Evolutionary conservation across 2,329 filamentous ascomycete species (phyloP).

Genomic region (Didymella pomorum): DNA sequence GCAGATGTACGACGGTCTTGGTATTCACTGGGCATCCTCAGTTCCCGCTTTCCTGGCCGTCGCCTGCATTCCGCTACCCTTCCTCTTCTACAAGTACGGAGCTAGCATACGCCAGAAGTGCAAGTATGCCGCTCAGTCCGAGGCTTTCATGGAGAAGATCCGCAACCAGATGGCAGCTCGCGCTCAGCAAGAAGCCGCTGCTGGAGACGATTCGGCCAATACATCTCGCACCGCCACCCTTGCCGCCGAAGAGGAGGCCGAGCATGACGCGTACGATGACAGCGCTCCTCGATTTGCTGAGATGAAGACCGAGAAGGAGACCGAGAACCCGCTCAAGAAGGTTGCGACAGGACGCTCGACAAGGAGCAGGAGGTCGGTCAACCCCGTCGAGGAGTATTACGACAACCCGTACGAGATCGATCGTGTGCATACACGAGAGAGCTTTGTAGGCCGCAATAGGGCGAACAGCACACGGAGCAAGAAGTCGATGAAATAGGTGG

Average conservation of each 20-base stretch:
- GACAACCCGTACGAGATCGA: conserved; percentile 61
- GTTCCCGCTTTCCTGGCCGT: conserved; percentile 78
- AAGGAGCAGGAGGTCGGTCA: conserved; percentile 34
- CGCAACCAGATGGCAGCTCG: conserved; percentile 44
- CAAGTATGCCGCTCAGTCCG: conserved; percentile 74
- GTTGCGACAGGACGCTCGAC: conserved; percentile 41
- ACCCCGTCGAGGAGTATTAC: conserved; percentile 44
- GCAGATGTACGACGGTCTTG: conserved; percentile 62
- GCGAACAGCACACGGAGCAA: conserved; percentile 28
- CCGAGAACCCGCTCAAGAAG: conserved; percentile 38
- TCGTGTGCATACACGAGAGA: conserved; percentile 58
- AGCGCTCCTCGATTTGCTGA: conserved; percentile 46
- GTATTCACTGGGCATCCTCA: conserved; percentile 78
- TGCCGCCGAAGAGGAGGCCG: conserved; percentile 36
- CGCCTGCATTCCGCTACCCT: conserved; percentile 75
- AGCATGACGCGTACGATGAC: conserved; percentile 40
- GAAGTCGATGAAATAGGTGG: conserved; percentile 18
- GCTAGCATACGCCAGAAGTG: conserved; percentile 68
- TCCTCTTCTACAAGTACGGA: conserved; percentile 79
- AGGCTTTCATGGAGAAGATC: conserved; percentile 63
- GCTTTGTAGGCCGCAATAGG: conserved; percentile 47
- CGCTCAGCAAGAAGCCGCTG: conserved; percentile 18
- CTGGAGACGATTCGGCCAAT: conserved; percentile 26
- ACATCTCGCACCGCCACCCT: conserved; percentile 39
- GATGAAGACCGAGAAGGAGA: conserved; percentile 51